Base-by-base conservation (phyloP, 2,329 filamentous ascomycete genomes). In the Fusarium phyllophilum region DNA sequence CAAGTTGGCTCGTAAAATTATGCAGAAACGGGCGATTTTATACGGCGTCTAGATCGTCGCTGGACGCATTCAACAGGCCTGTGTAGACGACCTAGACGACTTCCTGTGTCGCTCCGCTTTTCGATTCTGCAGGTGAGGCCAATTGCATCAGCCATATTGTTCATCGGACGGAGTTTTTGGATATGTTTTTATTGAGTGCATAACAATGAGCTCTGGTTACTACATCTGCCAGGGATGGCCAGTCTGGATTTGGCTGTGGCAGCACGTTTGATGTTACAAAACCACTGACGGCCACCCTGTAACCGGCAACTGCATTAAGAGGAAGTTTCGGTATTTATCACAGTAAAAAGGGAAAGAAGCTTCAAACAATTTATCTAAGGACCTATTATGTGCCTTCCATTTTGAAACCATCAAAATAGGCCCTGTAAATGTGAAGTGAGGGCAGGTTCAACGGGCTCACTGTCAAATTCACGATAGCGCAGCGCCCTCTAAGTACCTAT, bases 401-500 rank as follows among this genome's bases (percentile, higher is more conserved):
- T 24, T 26, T 3, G 13, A 26, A 26, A 8, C 2, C 17, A 10
- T 17, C 18, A 26, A 34, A 12, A 10, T 20, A 33, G 11, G 11
- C 14, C 8, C 15, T 24, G 29, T 31, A 20, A 20, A 24, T 26
- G 8, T 4, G 31, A 20, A 14, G 24, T 7, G 6, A 22, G 13
- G 31, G 17, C n/a, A 26, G n/a, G n/a, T 15, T 36, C n/a, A 26
- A 33, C 8, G 13, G 13, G 2, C 31, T 36, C 12, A 18, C 6
- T 34, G 31, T 33, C 15, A 24, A 24, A 26, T 6, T 17, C 12
- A n/a, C 26, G 18, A 5, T 13, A 49, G 26, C 9, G n/a, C 8
- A 48, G 46, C 65, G 65, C 66, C 58, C 54, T 69, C 65, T 4
- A 55, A 64, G 29, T 24, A 20, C 31, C 11, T 12, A 15, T 9